Base-by-base conservation (phyloP, 2,329 filamentous ascomycete genomes). In the Setomelanomma holmii region DNA sequence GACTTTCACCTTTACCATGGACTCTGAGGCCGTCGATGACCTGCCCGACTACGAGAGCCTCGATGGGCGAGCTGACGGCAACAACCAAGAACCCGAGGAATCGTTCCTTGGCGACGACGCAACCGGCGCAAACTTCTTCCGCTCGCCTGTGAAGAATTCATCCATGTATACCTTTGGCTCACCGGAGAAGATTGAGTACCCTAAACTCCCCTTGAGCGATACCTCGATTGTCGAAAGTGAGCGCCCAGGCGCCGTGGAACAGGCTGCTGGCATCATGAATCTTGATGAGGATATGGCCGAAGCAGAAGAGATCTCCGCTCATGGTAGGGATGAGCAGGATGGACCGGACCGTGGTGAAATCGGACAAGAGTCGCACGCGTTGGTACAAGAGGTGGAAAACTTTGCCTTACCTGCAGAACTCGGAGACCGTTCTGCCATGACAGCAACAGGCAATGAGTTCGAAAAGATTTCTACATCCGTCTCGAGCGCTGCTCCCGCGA, bases 91-190 rank as follows among this genome's bases (percentile, higher is more conserved):
- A 5, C 12, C 35, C 3, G 58, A 56, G 11, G 22, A 39, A 19
- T 19, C 43, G 12, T n/a, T 33, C 17, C 30, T 27, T 0, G 45
- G 53, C 1, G 59, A 68, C 19, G 65, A 69, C 22, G 57, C 56
- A 1, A 71, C 61, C 7, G 44, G 62, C 4, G 51, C 52, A 6
- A 53, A 54, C 4, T 45, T 68, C n/a, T 70, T 70, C 48, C 57
- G 58, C 17, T 66, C 65, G 1, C 60, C 67, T n/a, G 39, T 22
- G 14, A 65, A 66, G 35, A 19, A 11, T 5, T 12, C 2, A 38
- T 43, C 17, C 14, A 24, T 8, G 10, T 12, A n/a, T 1, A 14
- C 19, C 22, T 2, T 39, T 39, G n/a, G n/a, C 12, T 51, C 58
- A 4, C 51, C 53, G 4, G 53, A 53, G 11, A 53, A 58, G 38